Percentiles rank a stretch among this genome's conserved stretches.
phyloP scores from a whole-genome alignment of 2,329 filamentous ascomycete genomes.

The Leptosphaerulina australis region DNA sequence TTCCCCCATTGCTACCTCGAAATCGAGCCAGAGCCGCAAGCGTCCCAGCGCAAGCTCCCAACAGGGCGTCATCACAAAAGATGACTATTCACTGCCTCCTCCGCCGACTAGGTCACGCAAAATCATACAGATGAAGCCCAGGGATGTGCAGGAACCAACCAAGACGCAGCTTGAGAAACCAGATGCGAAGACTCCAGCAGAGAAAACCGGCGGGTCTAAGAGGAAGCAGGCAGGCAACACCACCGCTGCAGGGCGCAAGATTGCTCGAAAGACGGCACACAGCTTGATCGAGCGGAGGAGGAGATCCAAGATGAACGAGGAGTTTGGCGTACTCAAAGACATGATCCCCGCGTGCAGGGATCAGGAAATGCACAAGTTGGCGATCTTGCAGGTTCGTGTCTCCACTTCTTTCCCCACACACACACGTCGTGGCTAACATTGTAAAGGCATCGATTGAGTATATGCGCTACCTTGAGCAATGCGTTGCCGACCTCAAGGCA shows the following conservation, averaged over 20 bases:
- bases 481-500: slow-evolving; percentile 76
- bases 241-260: slow-evolving; percentile 89
- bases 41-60: slow-evolving; percentile 37
- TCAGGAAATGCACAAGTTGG: slow-evolving; percentile 95
- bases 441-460: slow-evolving; percentile 92
- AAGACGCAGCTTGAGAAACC: slow-evolving; percentile 29
- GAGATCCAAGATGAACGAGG: slow-evolving; percentile 98
- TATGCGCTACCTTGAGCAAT: slow-evolving; percentile 89
- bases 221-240: slow-evolving; percentile 73
- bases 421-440: slow-evolving; percentile 1
- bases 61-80: slow-evolving; percentile 56
- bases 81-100: slow-evolving; percentile 81
- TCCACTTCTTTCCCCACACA: background rate
- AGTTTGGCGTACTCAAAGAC: slow-evolving; percentile 89
- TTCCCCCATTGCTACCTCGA: slow-evolving; percentile 41
- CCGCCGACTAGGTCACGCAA: slow-evolving; percentile 90
- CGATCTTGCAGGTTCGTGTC: slow-evolving; percentile 80
- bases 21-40: slow-evolving; percentile 40
- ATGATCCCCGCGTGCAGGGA: slow-evolving; percentile 97
- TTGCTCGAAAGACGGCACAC: slow-evolving; percentile 93
- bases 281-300: slow-evolving; percentile 89
- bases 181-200: slow-evolving; percentile 30
- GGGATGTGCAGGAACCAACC: slow-evolving; percentile 34
- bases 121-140: slow-evolving; percentile 97
- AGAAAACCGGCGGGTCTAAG: slow-evolving; percentile 58